Conservation (phyloP, 495 filamentous ascomycete species). For the Talaromyces proteolyticus region DNA sequence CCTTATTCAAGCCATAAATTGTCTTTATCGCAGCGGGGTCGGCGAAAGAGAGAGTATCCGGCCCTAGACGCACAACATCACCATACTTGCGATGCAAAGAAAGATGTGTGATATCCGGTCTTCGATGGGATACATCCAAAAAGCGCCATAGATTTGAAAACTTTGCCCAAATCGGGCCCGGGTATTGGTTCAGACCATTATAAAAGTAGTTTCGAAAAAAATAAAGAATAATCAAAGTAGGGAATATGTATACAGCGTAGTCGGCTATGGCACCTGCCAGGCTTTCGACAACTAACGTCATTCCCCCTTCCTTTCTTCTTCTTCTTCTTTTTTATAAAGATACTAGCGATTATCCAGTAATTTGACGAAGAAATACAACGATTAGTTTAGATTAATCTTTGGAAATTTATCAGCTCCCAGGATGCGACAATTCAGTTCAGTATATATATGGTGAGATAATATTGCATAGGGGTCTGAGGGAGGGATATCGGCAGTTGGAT, state of each 20-base stretch:
- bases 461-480: too few relatives aligned
- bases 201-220: conserved; percentile 53
- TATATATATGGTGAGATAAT: too few relatives aligned
- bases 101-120: conserved; percentile 60
- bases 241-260: not conserved
- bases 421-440: too few relatives aligned
- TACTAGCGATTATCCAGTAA: too few relatives aligned
- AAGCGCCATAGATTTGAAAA: conserved; percentile 69
- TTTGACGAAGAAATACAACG: too few relatives aligned
- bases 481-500: too few relatives aligned
- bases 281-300: not conserved
- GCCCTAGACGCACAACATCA: conserved; percentile 64
- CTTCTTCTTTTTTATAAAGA: too few relatives aligned
- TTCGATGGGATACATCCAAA: conserved; percentile 53
- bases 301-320: too few relatives aligned
- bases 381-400: too few relatives aligned
- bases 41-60: conserved; percentile 60
- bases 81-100: conserved; percentile 65
- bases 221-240: conserved; percentile 14
- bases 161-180: conserved; percentile 60
- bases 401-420: too few relatives aligned
- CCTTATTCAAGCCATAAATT: conserved; percentile 80
- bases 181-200: conserved; percentile 56
- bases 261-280: not conserved
- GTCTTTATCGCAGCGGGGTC: conserved; percentile 61